Percentiles rank a stretch among this genome's conserved stretches.
phyloP scores from a whole-genome alignment of 495 filamentous ascomycete genomes.

The Stereocaulon alpinum region DNA sequence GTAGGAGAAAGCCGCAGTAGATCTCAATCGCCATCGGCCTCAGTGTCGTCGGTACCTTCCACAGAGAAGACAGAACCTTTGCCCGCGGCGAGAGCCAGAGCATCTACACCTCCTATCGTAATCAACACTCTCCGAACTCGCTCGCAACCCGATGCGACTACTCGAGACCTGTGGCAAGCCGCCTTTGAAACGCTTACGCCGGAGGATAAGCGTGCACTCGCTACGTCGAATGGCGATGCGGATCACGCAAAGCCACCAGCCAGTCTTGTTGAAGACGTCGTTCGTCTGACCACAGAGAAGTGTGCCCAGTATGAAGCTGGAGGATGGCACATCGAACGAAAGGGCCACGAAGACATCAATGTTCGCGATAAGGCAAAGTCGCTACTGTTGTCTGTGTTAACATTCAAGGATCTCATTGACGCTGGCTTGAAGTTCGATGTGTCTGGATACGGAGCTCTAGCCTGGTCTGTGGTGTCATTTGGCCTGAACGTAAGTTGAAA shows the following conservation, averaged over 20 bases:
- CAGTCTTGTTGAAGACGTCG: not conserved
- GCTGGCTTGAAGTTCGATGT: conserved; percentile 8
- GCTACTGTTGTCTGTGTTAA: conserved; percentile 5
- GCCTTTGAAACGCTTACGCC: not conserved
- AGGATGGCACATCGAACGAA: not conserved
- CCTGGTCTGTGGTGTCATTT: conserved; percentile 7
- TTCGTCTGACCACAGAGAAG: not conserved
- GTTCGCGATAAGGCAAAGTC: conserved; percentile 3
- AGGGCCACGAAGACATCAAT: conserved; percentile 2
- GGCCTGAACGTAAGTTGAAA: conserved; percentile 2
- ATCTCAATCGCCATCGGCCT: no score
- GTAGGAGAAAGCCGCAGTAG: no score
- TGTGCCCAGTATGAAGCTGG: conserved; percentile 3
- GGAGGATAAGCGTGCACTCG: not conserved
- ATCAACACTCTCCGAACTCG: not conserved
- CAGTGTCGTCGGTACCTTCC: no score
- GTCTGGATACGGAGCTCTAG: conserved; percentile 3
- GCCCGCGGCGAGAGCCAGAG: no score
- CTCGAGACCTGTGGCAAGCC: not conserved
- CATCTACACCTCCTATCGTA: no score
- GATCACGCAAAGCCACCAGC: not conserved
- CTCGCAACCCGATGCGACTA: not conserved
- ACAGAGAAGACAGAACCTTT: no score
- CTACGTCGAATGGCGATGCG: not conserved
- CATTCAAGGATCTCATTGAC: conserved; percentile 5